Conservation (phyloP, 2,329 filamentous ascomycete species). For the Hymenotorrendiella dingleyae region DNA sequence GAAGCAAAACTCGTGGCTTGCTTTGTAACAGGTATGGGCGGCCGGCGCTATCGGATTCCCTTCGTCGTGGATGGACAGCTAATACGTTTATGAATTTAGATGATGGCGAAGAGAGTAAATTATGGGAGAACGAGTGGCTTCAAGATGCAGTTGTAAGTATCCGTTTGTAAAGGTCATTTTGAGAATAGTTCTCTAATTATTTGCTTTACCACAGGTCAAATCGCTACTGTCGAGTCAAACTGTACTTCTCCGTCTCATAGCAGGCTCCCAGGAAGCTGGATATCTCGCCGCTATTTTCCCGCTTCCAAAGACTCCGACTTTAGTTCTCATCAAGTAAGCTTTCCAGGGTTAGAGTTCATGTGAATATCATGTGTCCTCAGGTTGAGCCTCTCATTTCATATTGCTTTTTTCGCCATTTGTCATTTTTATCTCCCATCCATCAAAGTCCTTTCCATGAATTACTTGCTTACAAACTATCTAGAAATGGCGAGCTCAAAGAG, state of each 20-base stretch:
- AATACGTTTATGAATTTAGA: no score
- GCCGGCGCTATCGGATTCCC: no score
- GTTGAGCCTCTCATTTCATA: not conserved
- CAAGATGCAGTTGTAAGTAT: constrained; percentile 46
- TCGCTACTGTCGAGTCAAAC: constrained; percentile 54
- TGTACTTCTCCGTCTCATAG: constrained; percentile 62
- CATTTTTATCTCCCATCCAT: not conserved
- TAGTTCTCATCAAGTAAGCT: constrained; percentile 69
- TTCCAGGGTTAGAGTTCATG: not conserved
- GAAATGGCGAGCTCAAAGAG: constrained; percentile 70
- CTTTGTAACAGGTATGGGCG: constrained; percentile 70
- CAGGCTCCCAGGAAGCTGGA: constrained; percentile 72
- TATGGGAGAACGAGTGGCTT: constrained; percentile 69
- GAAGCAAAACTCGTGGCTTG: constrained; percentile 75
- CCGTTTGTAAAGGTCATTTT: no score
- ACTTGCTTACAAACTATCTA: constrained; percentile 26
- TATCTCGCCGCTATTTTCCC: constrained; percentile 81
- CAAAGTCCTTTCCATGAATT: not conserved
- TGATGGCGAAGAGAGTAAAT: constrained; percentile 58
- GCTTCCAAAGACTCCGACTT: constrained; percentile 67
- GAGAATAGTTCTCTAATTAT: not conserved
- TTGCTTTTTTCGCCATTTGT: no score
- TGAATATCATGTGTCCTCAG: not conserved
- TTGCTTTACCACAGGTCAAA: constrained; percentile 40
- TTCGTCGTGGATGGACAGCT: not conserved